phyloP scores from a whole-genome alignment of 2,329 filamentous ascomycete species.

The Arthroderma sp. region DNA sequence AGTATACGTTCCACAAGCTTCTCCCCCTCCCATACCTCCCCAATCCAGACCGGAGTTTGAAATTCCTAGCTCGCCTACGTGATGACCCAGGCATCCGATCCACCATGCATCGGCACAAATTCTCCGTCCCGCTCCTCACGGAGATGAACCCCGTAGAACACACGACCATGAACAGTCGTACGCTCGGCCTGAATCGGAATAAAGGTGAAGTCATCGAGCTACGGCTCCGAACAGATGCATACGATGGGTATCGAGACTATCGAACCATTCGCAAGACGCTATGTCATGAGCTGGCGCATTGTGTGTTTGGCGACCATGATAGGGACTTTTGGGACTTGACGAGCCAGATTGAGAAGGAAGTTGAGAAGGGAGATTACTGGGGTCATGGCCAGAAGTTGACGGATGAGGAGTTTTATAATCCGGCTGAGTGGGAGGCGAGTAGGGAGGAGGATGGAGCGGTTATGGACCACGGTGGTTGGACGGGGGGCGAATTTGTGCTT shows the following conservation, averaged over 20 bases:
- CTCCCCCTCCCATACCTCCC: conserved; percentile 66
- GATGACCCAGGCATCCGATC: conserved; percentile 74
- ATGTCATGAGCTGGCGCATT: conserved; percentile 91
- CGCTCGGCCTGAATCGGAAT: conserved; percentile 78
- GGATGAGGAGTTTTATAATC: conserved; percentile 46
- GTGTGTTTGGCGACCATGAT: conserved; percentile 75
- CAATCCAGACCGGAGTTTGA: conserved; percentile 54
- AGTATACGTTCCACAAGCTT: conserved; percentile 70
- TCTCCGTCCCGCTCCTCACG: conserved; percentile 71
- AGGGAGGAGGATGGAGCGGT: conserved; percentile 32
- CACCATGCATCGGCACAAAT: conserved; percentile 72
- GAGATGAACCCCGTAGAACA: conserved; percentile 89
- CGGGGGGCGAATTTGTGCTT: conserved; percentile 63
- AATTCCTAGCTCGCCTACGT: conserved; percentile 61
- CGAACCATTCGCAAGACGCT: conserved; percentile 80
- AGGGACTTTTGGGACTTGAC: conserved; percentile 81
- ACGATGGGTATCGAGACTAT: conserved; percentile 90
- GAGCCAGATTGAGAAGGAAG: conserved; percentile 74
- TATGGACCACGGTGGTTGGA: conserved; percentile 63
- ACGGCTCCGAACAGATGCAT: conserved; percentile 78
- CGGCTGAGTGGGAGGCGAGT: conserved; percentile 39
- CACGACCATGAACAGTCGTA: conserved; percentile 69
- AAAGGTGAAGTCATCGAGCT: conserved; percentile 81
- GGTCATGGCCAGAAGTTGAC: conserved; percentile 52
- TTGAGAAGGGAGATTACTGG: conserved; percentile 74